Base-by-base conservation (phyloP, 169 alveolate species). In the Plasmodium gonderi region DNA sequence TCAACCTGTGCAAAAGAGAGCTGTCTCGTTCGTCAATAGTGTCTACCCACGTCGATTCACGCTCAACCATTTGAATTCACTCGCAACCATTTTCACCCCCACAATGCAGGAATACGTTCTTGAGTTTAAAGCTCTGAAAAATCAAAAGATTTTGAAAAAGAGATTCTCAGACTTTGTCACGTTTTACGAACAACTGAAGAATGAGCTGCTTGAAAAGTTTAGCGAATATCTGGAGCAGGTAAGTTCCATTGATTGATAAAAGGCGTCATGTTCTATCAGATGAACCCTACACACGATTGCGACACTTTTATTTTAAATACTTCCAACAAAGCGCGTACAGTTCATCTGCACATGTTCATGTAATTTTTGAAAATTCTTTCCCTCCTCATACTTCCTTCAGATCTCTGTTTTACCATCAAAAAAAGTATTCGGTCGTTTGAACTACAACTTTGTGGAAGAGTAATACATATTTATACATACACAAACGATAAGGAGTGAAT, bases 401-500 rank as follows among this genome's bases (percentile, higher is more conserved):
- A 69, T 82, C 33, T 47, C 77, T 60, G 83, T 82, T 68, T 36
- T 82, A 17, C 92, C 92, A 12, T 45, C 92, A 31, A 82, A 82
- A 45, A 69, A 69, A 20, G 31, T 82, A n/a, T 82, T 82, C 40
- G 92, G 92, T 2, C 75, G 92, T 26, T 6, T 82, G 23, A 82
- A 82, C 60, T 82, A 82, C 31, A 82, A 82, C 23, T 82, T 82
- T 47, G 75, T 82, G 20, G 92, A 82, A 75, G 92, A 82, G 92
- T 82, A 82, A 82, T 79, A 4, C 11, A n/a, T n/a, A n/a, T 33
- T 23, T 36, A 26, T 9, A 29, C 17, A 77, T 29, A 33, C 33
- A 29, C 20, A 51, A 11, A 74, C 38, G 17, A 33, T 12, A 14
- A 38, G 49, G 44, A 74, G 17, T 33, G 17, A 11, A 54, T 23